These are phyloP conservation scores for Gossypium gossypioides DNA, from an alignment of 441 rosid genomes.

Conservation along the genomic window DNA sequence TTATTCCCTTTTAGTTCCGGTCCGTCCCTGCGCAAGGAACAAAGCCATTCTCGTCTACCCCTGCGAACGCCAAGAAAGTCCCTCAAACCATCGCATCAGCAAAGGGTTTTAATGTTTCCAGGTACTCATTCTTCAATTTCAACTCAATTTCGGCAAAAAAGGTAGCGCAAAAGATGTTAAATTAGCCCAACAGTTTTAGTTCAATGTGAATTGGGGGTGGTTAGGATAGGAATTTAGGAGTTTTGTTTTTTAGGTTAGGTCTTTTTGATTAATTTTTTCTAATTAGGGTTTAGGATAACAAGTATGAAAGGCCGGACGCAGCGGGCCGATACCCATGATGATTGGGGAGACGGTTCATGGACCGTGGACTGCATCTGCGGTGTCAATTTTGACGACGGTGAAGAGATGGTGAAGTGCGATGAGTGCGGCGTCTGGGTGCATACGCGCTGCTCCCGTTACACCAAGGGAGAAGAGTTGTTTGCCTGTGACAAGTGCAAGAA, in stretches of 20 bases:
- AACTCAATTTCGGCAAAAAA: neutral
- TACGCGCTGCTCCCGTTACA: conserved; percentile 85
- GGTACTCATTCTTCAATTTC: conserved; percentile 12
- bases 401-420: conserved; percentile 97
- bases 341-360: conserved; percentile 96
- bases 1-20: conserved; percentile 19
- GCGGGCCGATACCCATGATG: conserved; percentile 66
- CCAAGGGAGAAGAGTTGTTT: conserved; percentile 71
- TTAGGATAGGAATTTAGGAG: neutral
- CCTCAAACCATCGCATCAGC: neutral
- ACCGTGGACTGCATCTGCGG: conserved; percentile 97
- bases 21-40: neutral
- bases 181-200: neutral
- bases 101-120: neutral
- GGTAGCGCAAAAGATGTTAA: neutral
- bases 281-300: conserved; percentile 4
- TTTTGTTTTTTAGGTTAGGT: conserved; percentile 5
- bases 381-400: conserved; percentile 87
- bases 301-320: conserved; percentile 57
- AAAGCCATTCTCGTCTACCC: neutral
- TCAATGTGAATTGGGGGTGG: conserved; percentile 8
- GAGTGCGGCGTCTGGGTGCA: conserved; percentile 99
- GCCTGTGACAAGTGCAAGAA: conserved; percentile 83
- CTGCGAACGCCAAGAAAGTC: neutral
- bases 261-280: neutral